phyloP scores from a whole-genome alignment of 345 rosid genomes.

The Eucalyptus sideroxylon region DNA sequence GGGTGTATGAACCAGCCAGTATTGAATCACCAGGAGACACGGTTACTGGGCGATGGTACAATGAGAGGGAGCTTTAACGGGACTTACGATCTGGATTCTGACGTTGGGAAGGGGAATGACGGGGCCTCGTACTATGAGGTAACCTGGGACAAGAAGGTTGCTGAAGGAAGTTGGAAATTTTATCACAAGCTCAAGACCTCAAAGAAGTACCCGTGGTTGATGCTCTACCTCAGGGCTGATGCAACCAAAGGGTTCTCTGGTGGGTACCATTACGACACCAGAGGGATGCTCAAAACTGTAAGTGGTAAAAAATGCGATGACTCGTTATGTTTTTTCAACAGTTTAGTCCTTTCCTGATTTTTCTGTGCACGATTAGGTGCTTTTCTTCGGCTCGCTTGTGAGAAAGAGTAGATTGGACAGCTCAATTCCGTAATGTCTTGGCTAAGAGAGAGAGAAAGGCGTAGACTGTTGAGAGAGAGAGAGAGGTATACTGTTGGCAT shows the following conservation, averaged over 20 bases:
- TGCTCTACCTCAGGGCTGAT: constrained; percentile 88
- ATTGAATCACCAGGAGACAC: constrained; percentile 38
- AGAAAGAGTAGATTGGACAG: background rate
- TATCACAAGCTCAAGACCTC: constrained; percentile 57
- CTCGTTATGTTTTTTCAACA: background rate
- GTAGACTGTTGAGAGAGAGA: background rate
- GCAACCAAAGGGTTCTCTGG: constrained; percentile 73
- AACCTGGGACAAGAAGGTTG: constrained; percentile 64
- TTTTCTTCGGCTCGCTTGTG: background rate
- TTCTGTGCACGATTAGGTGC: background rate
- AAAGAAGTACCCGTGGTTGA: constrained; percentile 70
- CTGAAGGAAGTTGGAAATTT: constrained; percentile 60
- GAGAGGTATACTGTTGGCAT: background rate
- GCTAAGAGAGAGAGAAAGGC: background rate
- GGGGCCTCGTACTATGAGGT: constrained; percentile 44
- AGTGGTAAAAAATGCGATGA: background rate
- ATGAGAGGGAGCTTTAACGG: constrained; percentile 83
- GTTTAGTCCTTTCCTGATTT: background rate
- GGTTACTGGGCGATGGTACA: constrained; percentile 12
- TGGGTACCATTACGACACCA: constrained; percentile 61
- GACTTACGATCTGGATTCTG: constrained; percentile 58
- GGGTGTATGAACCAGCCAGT: constrained; percentile 87
- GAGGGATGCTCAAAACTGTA: constrained; percentile 74
- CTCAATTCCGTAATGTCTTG: background rate
- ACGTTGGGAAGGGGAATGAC: constrained; percentile 4